phyloP scores from a whole-genome alignment of 2,329 filamentous ascomycete species.

The Byssochlamys sp. region DNA sequence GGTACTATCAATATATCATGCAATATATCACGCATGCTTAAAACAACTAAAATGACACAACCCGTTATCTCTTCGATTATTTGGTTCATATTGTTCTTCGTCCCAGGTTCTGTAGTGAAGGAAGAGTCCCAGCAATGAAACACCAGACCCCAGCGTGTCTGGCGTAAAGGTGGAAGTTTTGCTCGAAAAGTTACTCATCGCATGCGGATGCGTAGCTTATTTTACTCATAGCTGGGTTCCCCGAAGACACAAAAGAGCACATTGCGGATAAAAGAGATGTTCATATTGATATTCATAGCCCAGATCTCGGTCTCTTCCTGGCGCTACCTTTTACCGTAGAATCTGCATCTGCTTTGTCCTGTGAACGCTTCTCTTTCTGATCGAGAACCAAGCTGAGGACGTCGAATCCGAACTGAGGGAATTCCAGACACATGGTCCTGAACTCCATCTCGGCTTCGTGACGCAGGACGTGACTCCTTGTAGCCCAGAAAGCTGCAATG shows the following conservation, averaged over 20 bases:
- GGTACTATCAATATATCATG: no score
- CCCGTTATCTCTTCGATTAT: no score
- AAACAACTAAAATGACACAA: no score
- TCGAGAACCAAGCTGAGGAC: slow-evolving; percentile 56
- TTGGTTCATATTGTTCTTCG: neutral
- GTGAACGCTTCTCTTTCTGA: slow-evolving; percentile 33
- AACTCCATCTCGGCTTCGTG: slow-evolving; percentile 82
- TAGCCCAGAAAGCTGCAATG: slow-evolving; percentile 85
- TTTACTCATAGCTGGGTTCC: neutral
- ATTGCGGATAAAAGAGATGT: no score
- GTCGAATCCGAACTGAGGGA: slow-evolving; percentile 85
- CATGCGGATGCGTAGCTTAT: neutral
- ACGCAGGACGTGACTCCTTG: slow-evolving; percentile 66
- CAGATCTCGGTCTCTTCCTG: slow-evolving; percentile 29
- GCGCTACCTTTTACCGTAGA: slow-evolving; percentile 26
- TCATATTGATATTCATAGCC: slow-evolving; percentile 10
- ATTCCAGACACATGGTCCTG: slow-evolving; percentile 73
- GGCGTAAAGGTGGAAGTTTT: no score
- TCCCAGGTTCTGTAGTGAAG: neutral
- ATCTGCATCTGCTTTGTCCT: slow-evolving; percentile 27
- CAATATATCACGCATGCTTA: no score
- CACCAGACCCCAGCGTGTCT: no score
- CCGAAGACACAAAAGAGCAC: neutral
- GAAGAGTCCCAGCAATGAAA: neutral
- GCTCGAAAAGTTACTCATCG: no score